These are phyloP conservation scores for Eucalyptus camaldulensis DNA, from an alignment of 345 rosid genomes.

Conservation along the genomic window DNA sequence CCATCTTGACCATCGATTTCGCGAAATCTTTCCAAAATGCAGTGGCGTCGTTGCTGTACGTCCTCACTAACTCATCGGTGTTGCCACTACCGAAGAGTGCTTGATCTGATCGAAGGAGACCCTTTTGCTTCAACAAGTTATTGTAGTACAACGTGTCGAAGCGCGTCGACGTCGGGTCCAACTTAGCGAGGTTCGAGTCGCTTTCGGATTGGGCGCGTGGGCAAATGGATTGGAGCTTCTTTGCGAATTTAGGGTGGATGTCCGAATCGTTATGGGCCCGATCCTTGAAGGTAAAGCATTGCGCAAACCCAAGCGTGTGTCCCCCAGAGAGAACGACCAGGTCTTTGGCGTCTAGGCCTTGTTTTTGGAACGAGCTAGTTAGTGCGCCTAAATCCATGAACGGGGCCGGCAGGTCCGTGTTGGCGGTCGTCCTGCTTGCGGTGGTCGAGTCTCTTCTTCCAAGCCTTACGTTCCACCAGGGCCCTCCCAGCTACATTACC, in stretches of 20 bases:
- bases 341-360: slow-evolving; percentile 28
- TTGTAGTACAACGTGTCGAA: slow-evolving; percentile 11
- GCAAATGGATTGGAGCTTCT: slow-evolving; percentile 8
- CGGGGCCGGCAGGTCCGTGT: slow-evolving; percentile 18
- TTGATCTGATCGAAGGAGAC: slow-evolving; percentile 17
- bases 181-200: neutral
- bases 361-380: slow-evolving; percentile 15
- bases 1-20: slow-evolving; percentile 41
- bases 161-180: neutral
- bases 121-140: slow-evolving; percentile 8
- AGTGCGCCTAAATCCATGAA: slow-evolving; percentile 15
- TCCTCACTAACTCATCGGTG: neutral
- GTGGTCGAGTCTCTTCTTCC: slow-evolving; percentile 38
- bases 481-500: slow-evolving; percentile 28
- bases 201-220: neutral
- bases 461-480: slow-evolving; percentile 22
- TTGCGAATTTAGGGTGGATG: slow-evolving; percentile 20
- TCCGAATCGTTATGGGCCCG: slow-evolving; percentile 16
- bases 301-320: slow-evolving; percentile 34
- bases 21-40: slow-evolving; percentile 22
- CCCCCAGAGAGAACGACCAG: slow-evolving; percentile 43
- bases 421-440: slow-evolving; percentile 10
- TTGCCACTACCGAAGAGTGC: slow-evolving; percentile 1
- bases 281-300: slow-evolving; percentile 5
- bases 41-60: neutral